Evolutionary conservation across 768 basidiomycete genomes (phyloP).

Genomic region (Leccinum truebloodii): DNA sequence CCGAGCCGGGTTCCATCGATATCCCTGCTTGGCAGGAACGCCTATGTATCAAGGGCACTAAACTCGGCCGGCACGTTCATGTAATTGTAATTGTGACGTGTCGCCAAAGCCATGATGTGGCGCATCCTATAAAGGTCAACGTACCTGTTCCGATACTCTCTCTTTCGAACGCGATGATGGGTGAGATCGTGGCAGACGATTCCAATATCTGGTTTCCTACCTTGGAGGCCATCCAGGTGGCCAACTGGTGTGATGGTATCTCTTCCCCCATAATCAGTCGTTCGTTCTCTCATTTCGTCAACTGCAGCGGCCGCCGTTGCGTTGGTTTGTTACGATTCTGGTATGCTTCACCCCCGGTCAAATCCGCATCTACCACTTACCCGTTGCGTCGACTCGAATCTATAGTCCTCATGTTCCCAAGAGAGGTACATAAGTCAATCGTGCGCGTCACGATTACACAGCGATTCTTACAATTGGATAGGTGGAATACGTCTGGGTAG

Average conservation of each 20-base stretch:
- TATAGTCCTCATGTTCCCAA: slow-evolving; percentile 21
- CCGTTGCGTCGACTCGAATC: not conserved
- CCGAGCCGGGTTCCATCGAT: no score
- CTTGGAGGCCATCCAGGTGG: slow-evolving; percentile 16
- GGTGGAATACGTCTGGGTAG: slow-evolving; percentile 24
- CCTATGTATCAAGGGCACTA: not conserved
- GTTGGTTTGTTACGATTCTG: slow-evolving; percentile 19
- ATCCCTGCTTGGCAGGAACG: no score
- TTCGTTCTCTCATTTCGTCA: not conserved
- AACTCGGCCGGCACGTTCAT: not conserved
- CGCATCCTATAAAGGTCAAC: not conserved
- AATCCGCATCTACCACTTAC: not conserved
- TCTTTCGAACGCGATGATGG: slow-evolving; percentile 6
- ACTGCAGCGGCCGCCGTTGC: slow-evolving; percentile 16
- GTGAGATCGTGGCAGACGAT: slow-evolving; percentile 14
- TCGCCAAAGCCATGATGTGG: not conserved
- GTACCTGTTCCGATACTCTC: no score
- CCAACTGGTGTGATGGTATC: slow-evolving; percentile 19
- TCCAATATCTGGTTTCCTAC: slow-evolving; percentile 9
- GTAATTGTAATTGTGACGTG: not conserved
- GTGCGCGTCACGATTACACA: not conserved
- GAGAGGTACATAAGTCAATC: slow-evolving; percentile 19
- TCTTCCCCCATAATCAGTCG: not conserved
- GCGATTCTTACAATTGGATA: slow-evolving; percentile 3
- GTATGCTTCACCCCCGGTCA: not conserved